Evolutionary conservation across 192 early-diverging fungal genomes (phyloP).

Genomic region (Coemansia brasiliensis): DNA sequence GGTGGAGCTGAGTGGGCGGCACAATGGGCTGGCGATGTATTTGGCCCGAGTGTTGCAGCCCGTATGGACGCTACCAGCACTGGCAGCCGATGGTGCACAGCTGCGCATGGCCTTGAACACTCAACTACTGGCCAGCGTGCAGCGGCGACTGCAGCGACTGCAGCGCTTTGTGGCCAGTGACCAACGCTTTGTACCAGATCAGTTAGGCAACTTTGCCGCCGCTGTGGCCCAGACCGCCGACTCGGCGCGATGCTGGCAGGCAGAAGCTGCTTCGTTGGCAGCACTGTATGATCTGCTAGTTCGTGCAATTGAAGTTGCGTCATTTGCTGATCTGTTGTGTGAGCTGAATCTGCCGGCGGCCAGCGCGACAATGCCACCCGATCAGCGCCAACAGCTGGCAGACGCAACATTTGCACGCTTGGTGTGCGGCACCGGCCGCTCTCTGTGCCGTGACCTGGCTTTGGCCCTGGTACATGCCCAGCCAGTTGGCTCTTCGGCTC

Average conservation of each 20-base stretch:
- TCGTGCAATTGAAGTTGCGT: constrained; percentile 63
- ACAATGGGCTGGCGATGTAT: constrained; percentile 78
- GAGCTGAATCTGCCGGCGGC: constrained; percentile 65
- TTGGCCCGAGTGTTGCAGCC: constrained; percentile 71
- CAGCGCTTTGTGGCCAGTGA: constrained; percentile 53
- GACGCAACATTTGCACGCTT: constrained; percentile 61
- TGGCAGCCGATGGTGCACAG: constrained; percentile 1
- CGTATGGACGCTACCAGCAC: constrained; percentile 64
- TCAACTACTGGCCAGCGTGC: constrained; percentile 40
- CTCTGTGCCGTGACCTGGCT: constrained; percentile 63
- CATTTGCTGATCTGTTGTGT: constrained; percentile 64
- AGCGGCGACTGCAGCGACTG: constrained; percentile 47
- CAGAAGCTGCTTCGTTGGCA: constrained; percentile 62
- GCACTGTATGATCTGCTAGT: constrained; percentile 60
- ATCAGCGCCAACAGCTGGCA: constrained; percentile 52
- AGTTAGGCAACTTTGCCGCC: constrained; percentile 54
- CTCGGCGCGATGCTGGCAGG: constrained; percentile 56
- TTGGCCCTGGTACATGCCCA: constrained; percentile 63
- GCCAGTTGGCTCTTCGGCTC: constrained; percentile 56
- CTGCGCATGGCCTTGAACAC: constrained; percentile 45
- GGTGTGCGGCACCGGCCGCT: constrained; percentile 57
- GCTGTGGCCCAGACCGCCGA: constrained; percentile 36
- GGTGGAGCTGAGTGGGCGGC: constrained; percentile 64
- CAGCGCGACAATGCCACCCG: constrained; percentile 46
- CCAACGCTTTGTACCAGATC: constrained; percentile 56